Evolutionary conservation across 495 filamentous ascomycete genomes (phyloP), one percentile per base, ranked within the genome.

Genomic region (Aspergillus carlsbadensis): DNA sequence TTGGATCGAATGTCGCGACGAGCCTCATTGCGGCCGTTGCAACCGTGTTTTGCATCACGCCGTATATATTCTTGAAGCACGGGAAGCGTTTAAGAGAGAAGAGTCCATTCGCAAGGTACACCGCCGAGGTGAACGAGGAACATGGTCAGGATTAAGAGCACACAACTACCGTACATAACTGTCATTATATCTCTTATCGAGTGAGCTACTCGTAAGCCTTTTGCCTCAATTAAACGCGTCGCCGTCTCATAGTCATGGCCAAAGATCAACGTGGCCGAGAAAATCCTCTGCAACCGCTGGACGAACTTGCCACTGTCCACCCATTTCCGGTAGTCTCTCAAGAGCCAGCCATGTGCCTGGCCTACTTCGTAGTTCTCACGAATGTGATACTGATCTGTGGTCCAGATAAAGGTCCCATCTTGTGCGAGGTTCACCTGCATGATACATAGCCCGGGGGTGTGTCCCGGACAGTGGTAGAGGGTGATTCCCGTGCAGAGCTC

Each of bases 381-480:
- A 0, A 77, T 65, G 58, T 77, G 73, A 43, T 68, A 78, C 54
- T 75, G 73, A 60, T 78, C 77, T 8, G 64, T 72, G 1, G 71
- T 77, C 62, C 68, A 77, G 31, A 80, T 70, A 53, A 74, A 77
- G 1, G 73, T 71, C n/a, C 74, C 75, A 39, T 61, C 58, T 2
- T 74, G 52, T 2, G 40, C 41, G 31, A 77, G 54, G 41, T 78
- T 77, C 0, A 78, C 54, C 52, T 76, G 72, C 65, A 78, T 64
- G 13, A 70, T 65, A 33, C 58, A 66, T 0, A 77, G 51, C 0
- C 75, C 74, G 1, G 71, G 71, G 0, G 72, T 78, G 44, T 77
- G 74, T 0, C 75, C 75, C 0, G 76, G 72, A 2, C 61, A 58
- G 56, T 73, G 76, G 24, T 72, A 63, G 4, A 78, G 35, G 1